A percentile compares a stretch with the other conserved stretches of the same genome.
phyloP scores from a whole-genome alignment of 352 stramenopile species.

The Pilasporangium apinafurcum region DNA sequence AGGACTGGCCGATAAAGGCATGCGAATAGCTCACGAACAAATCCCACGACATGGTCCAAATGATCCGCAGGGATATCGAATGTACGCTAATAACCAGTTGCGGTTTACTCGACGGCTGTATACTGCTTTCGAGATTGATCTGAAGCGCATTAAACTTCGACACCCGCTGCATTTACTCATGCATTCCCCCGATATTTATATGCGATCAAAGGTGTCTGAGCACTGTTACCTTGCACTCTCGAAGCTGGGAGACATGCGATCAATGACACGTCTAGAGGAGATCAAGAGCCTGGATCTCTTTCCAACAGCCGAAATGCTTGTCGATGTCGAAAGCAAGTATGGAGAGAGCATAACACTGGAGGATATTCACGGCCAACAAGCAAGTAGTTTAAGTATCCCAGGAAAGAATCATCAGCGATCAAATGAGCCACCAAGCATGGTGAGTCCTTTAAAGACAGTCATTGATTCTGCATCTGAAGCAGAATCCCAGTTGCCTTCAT shows the following conservation, averaged over 20 bases:
- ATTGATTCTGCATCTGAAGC: no score
- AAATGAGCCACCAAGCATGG: background rate
- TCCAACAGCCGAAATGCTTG: slow-evolving; percentile 63
- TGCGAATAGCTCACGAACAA: slow-evolving; percentile 33
- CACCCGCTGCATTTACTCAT: slow-evolving; percentile 68
- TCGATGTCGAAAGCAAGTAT: slow-evolving; percentile 89
- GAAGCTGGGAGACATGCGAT: slow-evolving; percentile 58
- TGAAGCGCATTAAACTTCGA: slow-evolving; percentile 88
- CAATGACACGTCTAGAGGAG: slow-evolving; percentile 38
- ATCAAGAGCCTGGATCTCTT: slow-evolving; percentile 69
- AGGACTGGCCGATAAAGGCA: slow-evolving; percentile 55
- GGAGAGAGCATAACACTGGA: slow-evolving; percentile 86
- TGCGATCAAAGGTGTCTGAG: slow-evolving; percentile 80
- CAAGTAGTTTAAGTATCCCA: background rate
- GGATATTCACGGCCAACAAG: slow-evolving; percentile 68
- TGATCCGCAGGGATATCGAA: slow-evolving; percentile 29
- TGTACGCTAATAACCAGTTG: slow-evolving; percentile 69
- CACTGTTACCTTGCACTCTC: slow-evolving; percentile 76
- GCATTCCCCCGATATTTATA: slow-evolving; percentile 84
- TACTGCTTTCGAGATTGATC: slow-evolving; percentile 78
- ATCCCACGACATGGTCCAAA: slow-evolving; percentile 28
- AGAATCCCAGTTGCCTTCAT: background rate
- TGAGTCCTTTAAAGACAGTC: background rate
- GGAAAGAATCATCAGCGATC: background rate
- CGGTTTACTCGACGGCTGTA: slow-evolving; percentile 80